Conservation (phyloP, 1,139 yeast species). For the Kodamaea sp. region DNA sequence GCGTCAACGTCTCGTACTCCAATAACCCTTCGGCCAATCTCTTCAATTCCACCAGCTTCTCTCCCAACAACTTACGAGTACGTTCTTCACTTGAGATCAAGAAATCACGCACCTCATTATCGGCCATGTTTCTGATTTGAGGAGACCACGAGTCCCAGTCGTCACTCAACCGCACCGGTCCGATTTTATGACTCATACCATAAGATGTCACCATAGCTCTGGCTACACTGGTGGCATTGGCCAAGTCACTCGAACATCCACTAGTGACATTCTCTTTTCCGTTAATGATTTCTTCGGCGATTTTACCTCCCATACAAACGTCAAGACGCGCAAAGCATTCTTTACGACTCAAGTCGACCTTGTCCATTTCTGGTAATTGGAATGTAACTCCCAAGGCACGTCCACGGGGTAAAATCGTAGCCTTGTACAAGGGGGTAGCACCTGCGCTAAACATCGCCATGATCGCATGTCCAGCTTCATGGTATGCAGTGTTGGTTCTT, state of each 20-base stretch:
- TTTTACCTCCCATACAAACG: conserved; percentile 98
- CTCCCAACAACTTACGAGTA: conserved; percentile 66
- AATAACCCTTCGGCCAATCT: conserved; percentile 90
- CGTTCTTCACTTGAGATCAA: conserved; percentile 77
- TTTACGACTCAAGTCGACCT: conserved; percentile 85
- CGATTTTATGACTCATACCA: conserved; percentile 94
- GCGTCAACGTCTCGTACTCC: conserved; percentile 92
- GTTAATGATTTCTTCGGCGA: conserved; percentile 91
- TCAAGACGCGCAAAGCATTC: conserved; percentile 92
- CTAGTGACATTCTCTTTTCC: conserved; percentile 92
- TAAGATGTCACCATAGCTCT: conserved; percentile 95
- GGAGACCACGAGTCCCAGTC: conserved; percentile 96
- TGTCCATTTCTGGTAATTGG: conserved; percentile 98
- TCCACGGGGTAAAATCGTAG: conserved; percentile 95
- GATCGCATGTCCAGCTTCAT: conserved; percentile 99
- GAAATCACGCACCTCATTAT: conserved; percentile 80
- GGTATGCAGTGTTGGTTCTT: conserved; percentile 92
- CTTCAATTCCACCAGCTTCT: conserved; percentile 69
- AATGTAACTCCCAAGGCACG: conserved; percentile 95
- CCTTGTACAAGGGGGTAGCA: conserved; percentile 96
- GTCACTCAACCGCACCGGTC: conserved; percentile 85
- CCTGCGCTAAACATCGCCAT: conserved; percentile 95
- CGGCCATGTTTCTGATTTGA: conserved; percentile 83
- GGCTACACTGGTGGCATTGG: conserved; percentile 89
- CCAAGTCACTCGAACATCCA: conserved; percentile 90